Percentiles rank a stretch among this genome's conserved stretches.
Evolutionary conservation across 306 rosid species (phyloP).

Genomic region (Heteromeles arbutifolia): DNA sequence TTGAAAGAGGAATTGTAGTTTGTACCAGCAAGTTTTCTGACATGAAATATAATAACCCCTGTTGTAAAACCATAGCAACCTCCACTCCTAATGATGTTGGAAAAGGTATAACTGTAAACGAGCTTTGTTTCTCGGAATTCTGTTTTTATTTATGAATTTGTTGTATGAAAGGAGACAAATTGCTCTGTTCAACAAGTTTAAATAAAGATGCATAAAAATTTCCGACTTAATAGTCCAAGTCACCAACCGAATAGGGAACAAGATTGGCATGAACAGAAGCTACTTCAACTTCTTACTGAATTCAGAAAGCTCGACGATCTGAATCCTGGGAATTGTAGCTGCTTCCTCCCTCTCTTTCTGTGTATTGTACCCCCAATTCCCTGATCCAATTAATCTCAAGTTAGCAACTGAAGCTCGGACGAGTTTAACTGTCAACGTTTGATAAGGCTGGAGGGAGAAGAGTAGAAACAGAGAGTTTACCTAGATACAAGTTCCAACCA

Average conservation of each 20-base stretch:
- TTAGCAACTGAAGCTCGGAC: conserved; percentile 1
- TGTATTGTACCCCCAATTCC: conserved; percentile 87
- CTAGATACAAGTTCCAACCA: conserved; percentile 75
- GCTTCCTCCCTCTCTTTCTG: conserved; percentile 81
- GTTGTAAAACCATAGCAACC: background rate
- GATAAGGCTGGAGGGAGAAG: background rate
- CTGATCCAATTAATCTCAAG: conserved; percentile 28
- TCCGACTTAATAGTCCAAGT: background rate
- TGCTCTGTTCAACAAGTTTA: background rate
- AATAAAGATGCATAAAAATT: background rate
- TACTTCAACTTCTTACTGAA: conserved; percentile 67
- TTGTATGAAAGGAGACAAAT: background rate
- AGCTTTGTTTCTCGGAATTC: background rate
- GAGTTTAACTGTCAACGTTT: background rate
- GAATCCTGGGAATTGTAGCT: conserved; percentile 55
- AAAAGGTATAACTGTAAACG: background rate
- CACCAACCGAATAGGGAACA: background rate
- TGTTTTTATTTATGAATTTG: background rate
- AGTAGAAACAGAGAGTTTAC: conserved; percentile 28
- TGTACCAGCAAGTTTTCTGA: background rate
- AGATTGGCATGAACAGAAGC: conserved; percentile 5
- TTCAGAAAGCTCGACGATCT: conserved; percentile 50
- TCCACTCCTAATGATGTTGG: background rate
- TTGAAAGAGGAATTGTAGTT: conserved; percentile 60
- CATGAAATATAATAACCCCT: background rate